These are phyloP conservation scores for Euphorbia celastroides DNA, from an alignment of 441 rosid species.

Conservation along the genomic window DNA sequence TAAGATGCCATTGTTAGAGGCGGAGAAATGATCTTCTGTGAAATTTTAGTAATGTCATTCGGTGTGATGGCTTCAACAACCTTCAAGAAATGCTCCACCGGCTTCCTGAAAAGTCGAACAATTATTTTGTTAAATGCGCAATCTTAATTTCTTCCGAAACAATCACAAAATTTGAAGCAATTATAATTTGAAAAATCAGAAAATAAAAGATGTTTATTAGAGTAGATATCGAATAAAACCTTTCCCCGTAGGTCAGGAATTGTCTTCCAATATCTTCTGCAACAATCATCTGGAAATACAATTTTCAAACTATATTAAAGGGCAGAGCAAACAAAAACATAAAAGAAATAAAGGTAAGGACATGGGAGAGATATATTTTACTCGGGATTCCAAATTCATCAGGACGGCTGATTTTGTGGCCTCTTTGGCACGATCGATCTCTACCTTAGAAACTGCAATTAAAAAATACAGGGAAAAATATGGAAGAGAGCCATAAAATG, in stretches of 20 bases:
- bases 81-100: constrained; percentile 68
- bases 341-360: constrained; percentile 8
- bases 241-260: constrained; percentile 71
- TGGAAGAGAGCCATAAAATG: background rate
- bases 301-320: constrained; percentile 1
- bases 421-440: constrained; percentile 70
- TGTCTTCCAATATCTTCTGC: constrained; percentile 87
- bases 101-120: constrained; percentile 58
- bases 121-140: no score
- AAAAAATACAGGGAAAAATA: background rate
- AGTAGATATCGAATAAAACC: no score
- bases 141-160: no score
- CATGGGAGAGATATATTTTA: constrained; percentile 31
- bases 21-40: constrained; percentile 55
- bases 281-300: constrained; percentile 52
- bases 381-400: constrained; percentile 90
- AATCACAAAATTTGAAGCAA: no score
- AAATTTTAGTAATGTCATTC: constrained; percentile 49
- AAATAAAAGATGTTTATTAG: no score
- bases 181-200: background rate
- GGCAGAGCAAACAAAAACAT: background rate
- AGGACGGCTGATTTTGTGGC: constrained; percentile 73
- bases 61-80: constrained; percentile 52
- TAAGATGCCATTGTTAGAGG: constrained; percentile 83
- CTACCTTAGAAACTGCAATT: constrained; percentile 42